Percentiles rank a stretch among this genome's conserved stretches.
These are phyloP conservation scores for Actinomortierella wolfii DNA, from an alignment of 371 early-diverging fungal species.

Conservation along the genomic window DNA sequence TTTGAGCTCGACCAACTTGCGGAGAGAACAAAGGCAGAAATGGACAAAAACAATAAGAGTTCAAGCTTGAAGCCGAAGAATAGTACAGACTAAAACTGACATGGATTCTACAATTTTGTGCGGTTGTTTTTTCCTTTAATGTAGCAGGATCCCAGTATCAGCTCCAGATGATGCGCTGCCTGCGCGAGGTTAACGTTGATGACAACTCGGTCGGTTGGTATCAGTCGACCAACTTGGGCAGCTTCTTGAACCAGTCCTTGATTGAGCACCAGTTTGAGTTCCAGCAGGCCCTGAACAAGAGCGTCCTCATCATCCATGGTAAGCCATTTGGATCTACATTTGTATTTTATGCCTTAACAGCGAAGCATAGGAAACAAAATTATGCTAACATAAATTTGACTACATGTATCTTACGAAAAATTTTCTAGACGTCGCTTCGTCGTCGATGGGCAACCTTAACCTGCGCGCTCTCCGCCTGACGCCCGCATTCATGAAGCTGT, in stretches of 20 bases:
- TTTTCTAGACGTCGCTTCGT: constrained; percentile 76
- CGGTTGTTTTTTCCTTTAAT: constrained; percentile 1
- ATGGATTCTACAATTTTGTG: not conserved
- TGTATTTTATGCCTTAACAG: too few relatives aligned
- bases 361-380: too few relatives aligned
- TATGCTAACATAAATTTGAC: not conserved
- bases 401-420: not conserved
- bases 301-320: constrained; percentile 89
- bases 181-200: constrained; percentile 93
- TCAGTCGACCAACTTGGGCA: constrained; percentile 85
- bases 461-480: constrained; percentile 90
- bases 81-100: too few relatives aligned
- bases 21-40: too few relatives aligned
- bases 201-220: constrained; percentile 98
- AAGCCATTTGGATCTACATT: constrained; percentile 11
- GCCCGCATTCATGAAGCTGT: constrained; percentile 84
- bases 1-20: too few relatives aligned
- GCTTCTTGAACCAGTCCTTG: constrained; percentile 88
- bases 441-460: constrained; percentile 84
- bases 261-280: constrained; percentile 91
- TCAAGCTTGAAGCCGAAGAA: too few relatives aligned
- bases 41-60: too few relatives aligned
- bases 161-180: constrained; percentile 89
- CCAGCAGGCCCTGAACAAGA: constrained; percentile 86
- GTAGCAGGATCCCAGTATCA: constrained; percentile 79